Evolutionary conservation across 305 asterid species (phyloP).

Genomic region (Fraxinus velutina): DNA sequence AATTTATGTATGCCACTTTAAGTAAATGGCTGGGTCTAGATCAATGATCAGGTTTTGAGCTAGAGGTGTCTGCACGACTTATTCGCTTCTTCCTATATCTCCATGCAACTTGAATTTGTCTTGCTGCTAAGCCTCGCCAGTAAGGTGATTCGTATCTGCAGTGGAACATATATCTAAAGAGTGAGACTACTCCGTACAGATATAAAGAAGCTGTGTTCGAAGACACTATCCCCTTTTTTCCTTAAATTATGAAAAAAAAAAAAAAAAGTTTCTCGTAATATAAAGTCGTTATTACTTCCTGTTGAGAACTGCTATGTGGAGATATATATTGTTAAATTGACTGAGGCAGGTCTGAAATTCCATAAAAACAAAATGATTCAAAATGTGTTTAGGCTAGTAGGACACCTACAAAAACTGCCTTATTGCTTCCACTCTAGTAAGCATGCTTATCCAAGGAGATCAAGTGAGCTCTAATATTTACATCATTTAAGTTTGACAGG

Average conservation of each 20-base stretch:
- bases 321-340: neutral
- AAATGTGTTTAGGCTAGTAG: neutral
- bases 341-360: neutral
- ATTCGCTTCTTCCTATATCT: slow-evolving; percentile 51
- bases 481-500: neutral
- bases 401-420: neutral
- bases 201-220: neutral
- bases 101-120: slow-evolving; percentile 62
- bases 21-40: neutral
- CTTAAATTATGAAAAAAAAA: neutral
- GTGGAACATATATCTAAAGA: neutral
- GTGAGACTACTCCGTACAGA: neutral
- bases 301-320: neutral
- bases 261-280: neutral
- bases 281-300: neutral
- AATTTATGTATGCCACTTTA: neutral
- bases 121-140: slow-evolving; percentile 57
- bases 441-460: neutral
- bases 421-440: neutral
- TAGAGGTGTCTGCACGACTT: slow-evolving; percentile 30
- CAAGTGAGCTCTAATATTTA: neutral
- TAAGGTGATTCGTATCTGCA: slow-evolving; percentile 8
- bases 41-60: slow-evolving; percentile 8
- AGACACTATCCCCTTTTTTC: neutral
- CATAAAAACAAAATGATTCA: neutral